Evolutionary conservation across 2,329 filamentous ascomycete genomes (phyloP).

Genomic region (Cladobotryum mycophilum): DNA sequence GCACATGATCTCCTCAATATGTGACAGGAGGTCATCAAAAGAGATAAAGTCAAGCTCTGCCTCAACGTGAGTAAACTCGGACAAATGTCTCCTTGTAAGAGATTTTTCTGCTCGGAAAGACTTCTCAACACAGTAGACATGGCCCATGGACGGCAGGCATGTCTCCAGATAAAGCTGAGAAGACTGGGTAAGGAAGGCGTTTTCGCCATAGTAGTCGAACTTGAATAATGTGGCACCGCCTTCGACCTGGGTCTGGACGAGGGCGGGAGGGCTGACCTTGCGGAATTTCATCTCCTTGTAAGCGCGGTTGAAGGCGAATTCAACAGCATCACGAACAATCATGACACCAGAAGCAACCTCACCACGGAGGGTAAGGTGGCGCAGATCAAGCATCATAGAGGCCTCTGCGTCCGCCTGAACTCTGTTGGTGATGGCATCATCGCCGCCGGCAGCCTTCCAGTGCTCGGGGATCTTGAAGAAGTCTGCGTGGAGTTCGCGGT

Average conservation of each 20-base stretch:
- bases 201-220: constrained; percentile 82
- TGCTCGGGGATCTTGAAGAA: constrained; percentile 69
- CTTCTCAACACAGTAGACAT: constrained; percentile 97
- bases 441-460: constrained; percentile 70
- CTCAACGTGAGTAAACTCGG: constrained; percentile 96
- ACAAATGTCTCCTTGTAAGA: constrained; percentile 85
- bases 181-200: constrained; percentile 91
- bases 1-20: constrained; percentile 84
- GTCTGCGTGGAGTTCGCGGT: constrained; percentile 85
- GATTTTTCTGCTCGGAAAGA: constrained; percentile 98
- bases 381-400: constrained; percentile 65
- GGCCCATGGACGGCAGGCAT: constrained; percentile 79
- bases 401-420: constrained; percentile 49
- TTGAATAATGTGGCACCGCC: constrained; percentile 87
- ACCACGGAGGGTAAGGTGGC: constrained; percentile 78
- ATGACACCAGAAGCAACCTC: constrained; percentile 80
- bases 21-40: constrained; percentile 80
- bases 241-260: constrained; percentile 94
- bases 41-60: constrained; percentile 93
- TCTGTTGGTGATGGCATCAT: constrained; percentile 85
- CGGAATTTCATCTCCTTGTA: constrained; percentile 72
- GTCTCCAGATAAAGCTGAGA: constrained; percentile 98
- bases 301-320: constrained; percentile 71
- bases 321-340: constrained; percentile 75
- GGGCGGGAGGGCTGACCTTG: constrained; percentile 82